These are phyloP conservation scores for Obba rivulosa DNA, from an alignment of 768 basidiomycete species.

Conservation along the genomic window DNA sequence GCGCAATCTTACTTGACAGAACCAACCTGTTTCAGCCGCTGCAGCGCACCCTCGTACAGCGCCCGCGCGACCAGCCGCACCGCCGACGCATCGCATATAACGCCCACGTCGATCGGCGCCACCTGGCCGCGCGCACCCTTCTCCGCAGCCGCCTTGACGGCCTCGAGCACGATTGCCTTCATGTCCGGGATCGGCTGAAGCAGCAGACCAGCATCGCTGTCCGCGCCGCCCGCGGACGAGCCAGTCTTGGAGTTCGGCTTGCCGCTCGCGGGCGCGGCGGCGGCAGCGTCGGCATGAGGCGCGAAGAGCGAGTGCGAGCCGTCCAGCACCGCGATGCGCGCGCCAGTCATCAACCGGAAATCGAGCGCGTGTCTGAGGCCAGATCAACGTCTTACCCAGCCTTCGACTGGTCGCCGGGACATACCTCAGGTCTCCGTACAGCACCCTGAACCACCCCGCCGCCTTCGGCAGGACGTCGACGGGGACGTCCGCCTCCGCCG, in stretches of 20 bases:
- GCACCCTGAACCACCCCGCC: conserved; percentile 75
- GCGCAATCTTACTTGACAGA: too few relatives aligned
- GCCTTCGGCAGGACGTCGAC: conserved; percentile 75
- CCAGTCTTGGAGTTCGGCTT: neutral
- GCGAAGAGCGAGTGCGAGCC: conserved; percentile 57
- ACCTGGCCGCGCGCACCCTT: conserved; percentile 34
- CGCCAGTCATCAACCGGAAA: conserved; percentile 65
- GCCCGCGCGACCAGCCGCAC: conserved; percentile 43
- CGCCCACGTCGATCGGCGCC: conserved; percentile 54
- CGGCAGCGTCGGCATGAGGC: neutral
- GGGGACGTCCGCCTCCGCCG: conserved; percentile 24
- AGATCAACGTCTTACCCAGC: neutral
- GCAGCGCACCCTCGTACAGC: conserved; percentile 42
- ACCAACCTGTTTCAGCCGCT: neutral
- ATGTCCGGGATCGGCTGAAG: conserved; percentile 62
- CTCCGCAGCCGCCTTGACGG: conserved; percentile 37
- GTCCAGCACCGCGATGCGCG: conserved; percentile 69
- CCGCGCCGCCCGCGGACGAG: neutral
- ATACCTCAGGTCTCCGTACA: conserved; percentile 66
- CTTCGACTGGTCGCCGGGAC: conserved; percentile 7
- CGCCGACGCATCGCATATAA: conserved; percentile 49
- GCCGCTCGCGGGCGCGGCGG: neutral
- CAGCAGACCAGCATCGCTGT: conserved; percentile 23
- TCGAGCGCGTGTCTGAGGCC: conserved; percentile 66
- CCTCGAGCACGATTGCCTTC: conserved; percentile 41